phyloP scores from a whole-genome alignment of 2,329 filamentous ascomycete species.

The Paecilomyces formosus region DNA sequence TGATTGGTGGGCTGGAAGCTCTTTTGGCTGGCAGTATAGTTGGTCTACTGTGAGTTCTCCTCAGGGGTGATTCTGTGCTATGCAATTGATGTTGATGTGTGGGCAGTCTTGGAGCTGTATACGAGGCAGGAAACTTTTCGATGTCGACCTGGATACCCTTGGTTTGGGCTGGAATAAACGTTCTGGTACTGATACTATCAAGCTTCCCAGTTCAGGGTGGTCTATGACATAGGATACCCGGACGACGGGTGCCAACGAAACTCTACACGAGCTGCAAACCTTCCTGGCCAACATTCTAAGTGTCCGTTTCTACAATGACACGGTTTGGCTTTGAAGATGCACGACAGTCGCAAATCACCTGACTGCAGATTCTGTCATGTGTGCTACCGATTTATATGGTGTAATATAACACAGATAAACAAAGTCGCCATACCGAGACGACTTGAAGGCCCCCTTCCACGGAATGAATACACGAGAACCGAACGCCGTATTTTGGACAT shows the following conservation, averaged over 20 bases:
- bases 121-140: conserved; percentile 71
- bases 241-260: not conserved
- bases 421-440: not conserved
- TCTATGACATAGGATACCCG: conserved; percentile 45
- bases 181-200: conserved; percentile 73
- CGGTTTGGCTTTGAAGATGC: not conserved
- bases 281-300: too few relatives aligned
- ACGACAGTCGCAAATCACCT: not conserved
- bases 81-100: not conserved
- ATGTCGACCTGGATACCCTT: conserved; percentile 96
- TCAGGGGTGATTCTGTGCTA: not conserved
- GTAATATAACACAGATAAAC: not conserved
- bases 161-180: conserved; percentile 78
- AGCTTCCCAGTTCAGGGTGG: conserved; percentile 92
- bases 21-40: conserved; percentile 74
- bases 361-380: not conserved
- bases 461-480: not conserved
- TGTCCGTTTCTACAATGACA: too few relatives aligned
- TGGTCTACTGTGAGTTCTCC: conserved; percentile 61
- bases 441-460: conserved; percentile 3
- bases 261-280: not conserved
- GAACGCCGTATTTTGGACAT: conserved; percentile 2
- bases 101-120: conserved; percentile 66
- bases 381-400: not conserved
- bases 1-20: conserved; percentile 68